Evolutionary conservation across 179 eudicot species (phyloP), one percentile per base, ranked within the genome.

Genomic region (Beta lomatogona): DNA sequence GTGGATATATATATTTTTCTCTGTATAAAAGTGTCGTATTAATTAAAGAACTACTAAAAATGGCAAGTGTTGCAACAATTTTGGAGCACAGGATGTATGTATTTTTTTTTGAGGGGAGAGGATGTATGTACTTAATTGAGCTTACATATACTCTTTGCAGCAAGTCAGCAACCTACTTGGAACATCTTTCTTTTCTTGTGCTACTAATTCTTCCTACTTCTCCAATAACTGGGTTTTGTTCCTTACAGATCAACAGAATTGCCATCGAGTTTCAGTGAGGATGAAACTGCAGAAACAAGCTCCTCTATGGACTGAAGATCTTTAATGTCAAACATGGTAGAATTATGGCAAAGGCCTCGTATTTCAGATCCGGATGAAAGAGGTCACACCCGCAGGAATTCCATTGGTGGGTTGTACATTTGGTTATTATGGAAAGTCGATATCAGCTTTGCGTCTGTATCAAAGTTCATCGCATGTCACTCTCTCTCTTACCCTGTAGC

Each of bases 191-290:
- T 48, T 71, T 71, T 12, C 36, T 50, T 50, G 2, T 19, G 15
- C 48, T 31, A 7, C 14, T 14, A 4, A 44, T 46, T 19, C 22
- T n/a, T 46, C 18, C n/a, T 36, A 2, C 41, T 36, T 36, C 41
- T 36, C 41, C 41, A 36, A 67, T 68, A 65, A 75, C 48, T 15
- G 9, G 54, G 21, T 14, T 36, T 25, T 80, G 41, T 65, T 77
- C 66, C 55, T 60, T 82, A 48, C 87, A 95, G 99, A 82, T 82
- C 91, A 57, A 86, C 84, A 31, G 93, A 92, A 77, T 70, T 87
- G 80, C 93, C 98, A 70, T 86, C 98, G 58, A 92, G 94, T 77
- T 92, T 91, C 78, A 93, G 98, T 25, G 98, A 94, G 81, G 98
- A 92, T 80, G 98, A 95, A 87, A 91, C 93, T 71, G 95, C 88